Conservation (phyloP, 2,329 filamentous ascomycete species). For the Neurospora sp. region DNA sequence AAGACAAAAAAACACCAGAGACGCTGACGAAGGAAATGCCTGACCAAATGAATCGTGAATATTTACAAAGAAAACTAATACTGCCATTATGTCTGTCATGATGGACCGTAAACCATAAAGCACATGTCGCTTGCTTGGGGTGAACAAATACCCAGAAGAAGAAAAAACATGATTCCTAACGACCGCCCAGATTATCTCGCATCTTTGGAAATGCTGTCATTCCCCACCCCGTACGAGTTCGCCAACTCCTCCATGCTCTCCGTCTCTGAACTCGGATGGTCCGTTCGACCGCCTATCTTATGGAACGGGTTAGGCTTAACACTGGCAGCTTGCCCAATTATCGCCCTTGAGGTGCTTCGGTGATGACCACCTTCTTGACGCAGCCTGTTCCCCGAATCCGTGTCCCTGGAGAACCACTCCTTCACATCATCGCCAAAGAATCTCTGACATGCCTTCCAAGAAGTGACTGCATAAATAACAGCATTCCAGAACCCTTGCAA, state of each 20-base stretch:
- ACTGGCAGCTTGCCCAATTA: background rate
- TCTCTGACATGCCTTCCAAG: conserved; percentile 50
- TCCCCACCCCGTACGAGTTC: conserved; percentile 21
- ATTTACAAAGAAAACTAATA: background rate
- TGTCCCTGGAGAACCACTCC: conserved; percentile 22
- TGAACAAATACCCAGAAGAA: background rate
- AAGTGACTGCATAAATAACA: conserved; percentile 64
- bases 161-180: background rate
- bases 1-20: background rate
- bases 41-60: background rate
- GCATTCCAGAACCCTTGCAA: conserved; percentile 81
- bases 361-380: conserved; percentile 14
- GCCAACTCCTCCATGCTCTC: conserved; percentile 44
- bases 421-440: conserved; percentile 22
- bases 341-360: background rate
- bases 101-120: background rate
- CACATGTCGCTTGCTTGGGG: background rate
- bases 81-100: background rate
- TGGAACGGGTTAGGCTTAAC: conserved; percentile 23
- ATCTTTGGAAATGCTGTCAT: background rate
- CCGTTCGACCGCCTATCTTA: conserved; percentile 18
- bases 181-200: background rate
- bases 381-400: conserved; percentile 10
- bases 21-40: background rate
- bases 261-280: conserved; percentile 31